Base-by-base conservation (phyloP, 2,329 filamentous ascomycete genomes). In the Pseudogymnoascus sp. region DNA sequence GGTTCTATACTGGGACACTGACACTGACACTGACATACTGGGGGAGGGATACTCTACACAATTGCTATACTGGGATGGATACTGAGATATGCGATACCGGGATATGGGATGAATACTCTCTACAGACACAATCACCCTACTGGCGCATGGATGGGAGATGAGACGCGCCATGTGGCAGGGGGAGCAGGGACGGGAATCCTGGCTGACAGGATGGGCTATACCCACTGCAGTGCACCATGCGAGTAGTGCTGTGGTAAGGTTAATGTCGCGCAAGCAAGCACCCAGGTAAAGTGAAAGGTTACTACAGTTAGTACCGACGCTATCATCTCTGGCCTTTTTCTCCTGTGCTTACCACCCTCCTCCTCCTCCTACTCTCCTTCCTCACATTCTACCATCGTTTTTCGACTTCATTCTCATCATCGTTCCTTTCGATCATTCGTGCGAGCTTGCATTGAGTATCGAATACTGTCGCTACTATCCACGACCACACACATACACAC, bases 151-250 rank as follows among this genome's bases (percentile, higher is more conserved):
- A 21, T 56, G 50, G 50, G 50, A 56, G 50, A 56, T 56, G 50
- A 56, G 50, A 56, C 28, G 50, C 28, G 50, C 50, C 50, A 56
- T 56, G 50, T 56, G 50, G 50, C 50, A 56, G 50, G 50, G 46
- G 31, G 46, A 34, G 46, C 46, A 56, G 46, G 46, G 46, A 18
- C 46, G 46, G 28, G 28, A 18, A 56, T 56, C 46, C 46, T 53
- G 44, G 28, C 44, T n/a, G 28, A 31, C 28, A 7, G 7, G 28
- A 31, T 2, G 8, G 28, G 1, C 28, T 31, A 31, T 31, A 7
- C 25, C 25, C 6, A 28, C 25, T 25, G 5, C 23, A 25, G 23
- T 25, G 23, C 23, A 25, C 23, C 23, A 25, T 25, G 23, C 23
- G 23, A 25, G 23, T 3, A 28, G 28, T 31, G 2, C 28, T 31